phyloP scores from a whole-genome alignment of 352 stramenopile genomes.

The Phytophthora sp. region DNA sequence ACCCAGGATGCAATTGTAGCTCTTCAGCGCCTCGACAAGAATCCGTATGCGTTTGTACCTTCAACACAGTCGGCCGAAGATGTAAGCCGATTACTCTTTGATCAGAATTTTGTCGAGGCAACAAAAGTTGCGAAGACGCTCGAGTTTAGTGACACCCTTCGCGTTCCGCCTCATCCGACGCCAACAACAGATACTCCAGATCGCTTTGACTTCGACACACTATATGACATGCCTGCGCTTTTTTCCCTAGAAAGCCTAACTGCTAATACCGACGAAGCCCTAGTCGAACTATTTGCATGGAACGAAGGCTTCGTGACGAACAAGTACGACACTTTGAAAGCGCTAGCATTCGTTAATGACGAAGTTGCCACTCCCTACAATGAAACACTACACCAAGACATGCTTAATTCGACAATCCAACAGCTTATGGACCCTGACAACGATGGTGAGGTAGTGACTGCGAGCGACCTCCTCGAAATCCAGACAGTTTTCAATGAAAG shows the following conservation, averaged over 20 bases:
- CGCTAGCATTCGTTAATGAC: conserved; percentile 46
- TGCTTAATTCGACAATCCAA: conserved; percentile 54
- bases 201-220: conserved; percentile 42
- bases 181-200: conserved; percentile 39
- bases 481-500: conserved; percentile 56
- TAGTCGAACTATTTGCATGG: conserved; percentile 60
- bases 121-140: conserved; percentile 40
- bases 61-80: conserved; percentile 21
- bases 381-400: conserved; percentile 35
- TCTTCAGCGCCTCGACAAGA: conserved; percentile 43
- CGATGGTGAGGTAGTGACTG: conserved; percentile 36
- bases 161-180: conserved; percentile 64
- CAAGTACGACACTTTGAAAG: conserved; percentile 33
- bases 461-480: conserved; percentile 47
- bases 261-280: conserved; percentile 16
- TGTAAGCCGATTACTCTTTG: conserved; percentile 45
- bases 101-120: conserved; percentile 48
- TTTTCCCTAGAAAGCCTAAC: conserved; percentile 43
- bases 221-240: conserved; percentile 60
- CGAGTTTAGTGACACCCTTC: conserved; percentile 67
- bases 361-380: conserved; percentile 63
- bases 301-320: conserved; percentile 44
- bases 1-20: conserved; percentile 53
- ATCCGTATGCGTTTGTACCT: conserved; percentile 39
- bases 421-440: conserved; percentile 54